phyloP scores from a whole-genome alignment of 768 basidiomycete genomes.

The Calocybe gangraenosa region DNA sequence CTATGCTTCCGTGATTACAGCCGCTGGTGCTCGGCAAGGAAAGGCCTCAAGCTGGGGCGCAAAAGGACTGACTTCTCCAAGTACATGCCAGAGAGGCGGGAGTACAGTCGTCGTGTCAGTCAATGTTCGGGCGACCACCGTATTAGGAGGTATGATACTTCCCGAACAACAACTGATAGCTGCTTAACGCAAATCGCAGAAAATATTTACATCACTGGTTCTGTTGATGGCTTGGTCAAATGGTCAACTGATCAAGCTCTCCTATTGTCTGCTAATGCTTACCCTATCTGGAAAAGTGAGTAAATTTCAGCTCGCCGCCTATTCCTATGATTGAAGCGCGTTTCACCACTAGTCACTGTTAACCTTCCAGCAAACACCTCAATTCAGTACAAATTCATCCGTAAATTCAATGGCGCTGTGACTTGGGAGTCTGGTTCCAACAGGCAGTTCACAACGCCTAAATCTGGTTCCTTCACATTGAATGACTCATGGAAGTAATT shows the following conservation, averaged over 20 bases:
- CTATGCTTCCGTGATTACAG: constrained; percentile 67
- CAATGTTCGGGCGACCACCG: constrained; percentile 59
- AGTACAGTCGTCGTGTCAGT: constrained; percentile 53
- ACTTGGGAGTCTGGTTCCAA: constrained; percentile 74
- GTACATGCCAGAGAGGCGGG: constrained; percentile 33
- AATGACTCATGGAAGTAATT: constrained; percentile 39
- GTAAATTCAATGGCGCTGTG: constrained; percentile 47
- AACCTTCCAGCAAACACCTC: constrained; percentile 48
- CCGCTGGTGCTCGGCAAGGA: constrained; percentile 48
- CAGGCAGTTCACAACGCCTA: constrained; percentile 45
- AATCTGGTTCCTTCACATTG: constrained; percentile 30
- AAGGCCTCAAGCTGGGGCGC: constrained; percentile 64
- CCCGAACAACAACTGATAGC: neutral
- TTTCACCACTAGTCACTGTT: constrained; percentile 47
- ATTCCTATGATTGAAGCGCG: neutral
- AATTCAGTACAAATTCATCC: constrained; percentile 73
- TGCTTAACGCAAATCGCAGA: constrained; percentile 33
- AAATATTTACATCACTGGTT: constrained; percentile 66
- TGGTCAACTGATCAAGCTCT: constrained; percentile 62
- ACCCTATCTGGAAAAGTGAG: constrained; percentile 70
- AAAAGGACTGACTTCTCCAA: constrained; percentile 43
- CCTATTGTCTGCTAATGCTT: constrained; percentile 47
- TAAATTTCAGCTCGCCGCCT: neutral
- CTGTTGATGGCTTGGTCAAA: constrained; percentile 46
- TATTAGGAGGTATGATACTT: constrained; percentile 47